Evolutionary conservation across 2,329 filamentous ascomycete genomes (phyloP), one percentile per base, ranked within the genome.

Genomic region (Furcasterigmium furcatum): DNA sequence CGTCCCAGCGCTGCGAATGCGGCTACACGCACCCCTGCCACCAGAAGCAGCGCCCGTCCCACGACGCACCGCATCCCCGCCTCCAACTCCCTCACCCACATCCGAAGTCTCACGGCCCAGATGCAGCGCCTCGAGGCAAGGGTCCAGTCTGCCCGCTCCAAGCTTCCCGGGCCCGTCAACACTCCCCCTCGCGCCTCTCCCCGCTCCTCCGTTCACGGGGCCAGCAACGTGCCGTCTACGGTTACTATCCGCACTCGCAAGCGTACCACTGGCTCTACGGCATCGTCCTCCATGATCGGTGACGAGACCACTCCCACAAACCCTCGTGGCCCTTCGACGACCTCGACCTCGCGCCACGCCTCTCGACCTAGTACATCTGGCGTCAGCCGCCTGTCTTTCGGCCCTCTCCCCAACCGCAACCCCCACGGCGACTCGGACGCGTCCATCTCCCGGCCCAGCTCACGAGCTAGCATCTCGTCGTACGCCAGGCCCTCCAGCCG

Each of bases 41-140:
- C 82, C 39, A 72, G 79, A n/a, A 67, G 70, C 10, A 55, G 67
- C 5, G 59, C 58, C 59, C 74, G 69, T 50, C 72, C 70, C 51
- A 59, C 68, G 19, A 68, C 72, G 16, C 67, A 78, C 55, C 74
- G 70, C 49, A 55, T 82, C 32, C 77, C 80, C 21, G 72, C 74
- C 44, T 84, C 76, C 50, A 82, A 73, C 51, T 97, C 94, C 2
- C 80, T 99, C 41, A 87, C 88, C 54, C 94, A 99, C 63, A 95
- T 99, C 59, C 89, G 92, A 52, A 87, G 86, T 24, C 83, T 99
- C 53, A 96, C 95, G 47, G 91, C 90, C 22, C 94, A 97, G 69
- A 96, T 97, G 91, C 90, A 96, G 67, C 88, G 90, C 55, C 84
- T 99, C 50, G 94, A 97, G 65, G 89, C 94, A 52, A 82, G 94